Base-by-base conservation (phyloP, 129 eudicot species). In the Pittosporum tobira region DNA sequence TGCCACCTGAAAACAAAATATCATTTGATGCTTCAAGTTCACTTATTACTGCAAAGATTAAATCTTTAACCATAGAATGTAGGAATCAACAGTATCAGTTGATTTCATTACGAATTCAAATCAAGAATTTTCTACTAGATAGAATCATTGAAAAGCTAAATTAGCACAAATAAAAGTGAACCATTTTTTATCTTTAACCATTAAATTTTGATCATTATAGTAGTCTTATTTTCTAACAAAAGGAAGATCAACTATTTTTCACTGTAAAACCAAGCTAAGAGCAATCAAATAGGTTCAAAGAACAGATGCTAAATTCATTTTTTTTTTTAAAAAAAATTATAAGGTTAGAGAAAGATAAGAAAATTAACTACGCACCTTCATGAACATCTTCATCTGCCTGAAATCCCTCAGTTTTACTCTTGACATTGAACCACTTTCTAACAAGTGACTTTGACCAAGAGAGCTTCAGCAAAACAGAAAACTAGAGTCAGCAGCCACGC, bases 371-470 rank as follows among this genome's bases (percentile, higher is more conserved):
- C 65, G 49, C 62, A 87, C 96, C 96, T 72, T 74, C 83, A 75
- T 48, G 73, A 52, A 76, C 84, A 73, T 43, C 77, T 71, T 71
- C 87, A 82, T 85, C 81, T 48, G 79, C 65, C 13, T 70, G 66
- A 67, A 67, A 62, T 43, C 85, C 88, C 59, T 82, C 94, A 5
- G 63, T 63, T 66, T 83, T 90, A 63, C 87, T 58, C 84, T 78
- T 90, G 76, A 80, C 68, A 73, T 83, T 90, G 73, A 90, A 78
- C 94, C 93, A 80, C 51, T 83, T 90, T 44, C 95, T 75, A 29
- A 90, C 91, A 66, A 90, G 64, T 66, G 86, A 74, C 73, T 75
- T 89, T 27, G 97, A 80, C 97, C 97, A 89, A 22, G 93, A 85
- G 58, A 89, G 88, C 97, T 88, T 59, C 73, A 75, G 27, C 57